Conservation (phyloP, 306 rosid species). For the Rubus idaeus region DNA sequence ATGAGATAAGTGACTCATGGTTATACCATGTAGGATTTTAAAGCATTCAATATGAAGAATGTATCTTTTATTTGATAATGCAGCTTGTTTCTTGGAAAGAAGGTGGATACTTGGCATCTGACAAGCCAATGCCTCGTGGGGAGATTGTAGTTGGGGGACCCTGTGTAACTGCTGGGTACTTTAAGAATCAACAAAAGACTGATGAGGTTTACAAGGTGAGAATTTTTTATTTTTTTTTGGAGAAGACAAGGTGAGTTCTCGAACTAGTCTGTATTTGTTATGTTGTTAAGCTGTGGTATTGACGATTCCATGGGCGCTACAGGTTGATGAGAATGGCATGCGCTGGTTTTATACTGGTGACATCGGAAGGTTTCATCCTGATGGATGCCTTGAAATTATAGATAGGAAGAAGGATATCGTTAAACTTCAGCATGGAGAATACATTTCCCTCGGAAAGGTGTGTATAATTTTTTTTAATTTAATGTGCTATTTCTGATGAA, state of each 20-base stretch:
- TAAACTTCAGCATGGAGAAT: conserved; percentile 98
- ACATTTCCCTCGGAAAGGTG: conserved; percentile 93
- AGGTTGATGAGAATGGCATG: conserved; percentile 84
- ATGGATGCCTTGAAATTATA: conserved; percentile 88
- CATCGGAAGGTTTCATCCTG: conserved; percentile 78
- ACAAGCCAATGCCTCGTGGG: conserved; percentile 95
- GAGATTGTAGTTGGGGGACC: conserved; percentile 85
- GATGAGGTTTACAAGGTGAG: conserved; percentile 80
- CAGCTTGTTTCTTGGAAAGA: conserved; percentile 97
- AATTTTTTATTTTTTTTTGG: no score
- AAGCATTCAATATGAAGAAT: conserved; percentile 14
- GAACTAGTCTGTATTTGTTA: conserved; percentile 1
- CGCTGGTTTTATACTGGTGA: conserved; percentile 90
- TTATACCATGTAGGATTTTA: not conserved
- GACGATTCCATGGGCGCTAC: conserved; percentile 17
- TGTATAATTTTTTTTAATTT: conserved; percentile 1
- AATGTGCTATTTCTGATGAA: conserved; percentile 9
- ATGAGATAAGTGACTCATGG: not conserved
- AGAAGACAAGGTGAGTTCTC: conserved; percentile 51
- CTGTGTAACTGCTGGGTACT: conserved; percentile 86
- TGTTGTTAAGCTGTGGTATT: not conserved
- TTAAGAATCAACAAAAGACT: conserved; percentile 76
- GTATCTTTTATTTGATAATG: conserved; percentile 29
- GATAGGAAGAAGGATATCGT: conserved; percentile 94
- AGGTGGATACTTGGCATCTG: conserved; percentile 76